Conservation (phyloP, 2,329 filamentous ascomycete genomes). For the Hypoxylon sp. region DNA sequence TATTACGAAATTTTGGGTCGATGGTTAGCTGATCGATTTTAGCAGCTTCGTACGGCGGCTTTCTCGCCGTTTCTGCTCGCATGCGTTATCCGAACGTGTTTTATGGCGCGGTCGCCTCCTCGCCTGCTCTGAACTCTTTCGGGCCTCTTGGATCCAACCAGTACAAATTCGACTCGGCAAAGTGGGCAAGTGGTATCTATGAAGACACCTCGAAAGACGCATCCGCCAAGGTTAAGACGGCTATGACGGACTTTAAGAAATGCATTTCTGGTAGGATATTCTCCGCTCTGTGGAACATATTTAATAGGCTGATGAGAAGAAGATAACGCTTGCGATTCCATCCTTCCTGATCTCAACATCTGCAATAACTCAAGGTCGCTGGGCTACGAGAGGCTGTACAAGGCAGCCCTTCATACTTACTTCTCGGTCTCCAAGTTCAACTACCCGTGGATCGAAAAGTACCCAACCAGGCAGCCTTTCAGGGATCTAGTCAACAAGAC, state of each 20-base stretch:
- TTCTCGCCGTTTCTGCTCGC: conserved; percentile 40
- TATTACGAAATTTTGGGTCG: background rate
- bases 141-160: conserved; percentile 32
- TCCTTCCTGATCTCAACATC: conserved; percentile 35
- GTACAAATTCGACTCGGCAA: conserved; percentile 35
- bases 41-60: conserved; percentile 40
- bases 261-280: conserved; percentile 30
- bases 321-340: conserved; percentile 33
- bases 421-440: conserved; percentile 37
- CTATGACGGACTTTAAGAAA: conserved; percentile 35
- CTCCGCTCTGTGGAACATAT: background rate
- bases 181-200: conserved; percentile 37
- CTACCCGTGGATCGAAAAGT: conserved; percentile 38
- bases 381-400: conserved; percentile 35
- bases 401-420: conserved; percentile 31
- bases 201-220: conserved; percentile 19
- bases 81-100: conserved; percentile 36
- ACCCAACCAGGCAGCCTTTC: conserved; percentile 34
- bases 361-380: conserved; percentile 29
- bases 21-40: conserved; percentile 7
- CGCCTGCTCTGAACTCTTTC: conserved; percentile 41
- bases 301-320: conserved; percentile 8
- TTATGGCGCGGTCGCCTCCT: conserved; percentile 40
- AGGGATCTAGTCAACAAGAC: conserved; percentile 34
- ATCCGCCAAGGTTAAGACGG: conserved; percentile 28